phyloP scores from a whole-genome alignment of 2,329 filamentous ascomycete genomes.

The Pseudogymnoascus sp. region DNA sequence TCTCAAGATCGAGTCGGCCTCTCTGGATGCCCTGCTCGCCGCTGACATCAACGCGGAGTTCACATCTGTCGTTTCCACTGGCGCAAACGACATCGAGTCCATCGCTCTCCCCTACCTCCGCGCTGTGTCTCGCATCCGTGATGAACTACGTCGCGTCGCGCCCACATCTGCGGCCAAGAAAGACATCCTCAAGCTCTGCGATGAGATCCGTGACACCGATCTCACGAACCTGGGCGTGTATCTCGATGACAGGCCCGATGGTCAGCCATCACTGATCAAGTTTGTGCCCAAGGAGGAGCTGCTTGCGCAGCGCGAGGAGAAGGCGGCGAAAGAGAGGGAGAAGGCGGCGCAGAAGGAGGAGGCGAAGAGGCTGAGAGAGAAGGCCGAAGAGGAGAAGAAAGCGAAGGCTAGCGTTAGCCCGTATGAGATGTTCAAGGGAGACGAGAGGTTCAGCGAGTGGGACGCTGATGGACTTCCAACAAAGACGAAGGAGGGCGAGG shows the following conservation, averaged over 20 bases:
- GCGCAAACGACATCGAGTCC: slow-evolving; percentile 44
- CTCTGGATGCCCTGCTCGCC: slow-evolving; percentile 37
- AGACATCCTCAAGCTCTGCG: slow-evolving; percentile 67
- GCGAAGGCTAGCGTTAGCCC: slow-evolving; percentile 51
- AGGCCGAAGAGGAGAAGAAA: slow-evolving; percentile 45
- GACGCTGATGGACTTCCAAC: slow-evolving; percentile 75
- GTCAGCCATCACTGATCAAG: slow-evolving; percentile 64
- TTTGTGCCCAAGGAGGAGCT: slow-evolving; percentile 51
- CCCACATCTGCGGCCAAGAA: slow-evolving; percentile 51
- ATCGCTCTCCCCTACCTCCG: slow-evolving; percentile 49
- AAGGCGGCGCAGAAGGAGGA: slow-evolving; percentile 52
- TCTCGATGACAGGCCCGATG: slow-evolving; percentile 69
- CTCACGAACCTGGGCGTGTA: slow-evolving; percentile 80
- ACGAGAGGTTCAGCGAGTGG: slow-evolving; percentile 64
- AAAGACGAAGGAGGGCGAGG: slow-evolving; percentile 67
- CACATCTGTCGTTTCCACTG: slow-evolving; percentile 36
- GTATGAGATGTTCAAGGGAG: slow-evolving; percentile 48
- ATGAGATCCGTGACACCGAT: slow-evolving; percentile 70
- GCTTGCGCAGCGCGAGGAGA: slow-evolving; percentile 51
- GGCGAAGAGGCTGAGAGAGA: slow-evolving; percentile 39
- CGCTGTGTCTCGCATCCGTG: slow-evolving; percentile 48
- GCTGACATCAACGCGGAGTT: slow-evolving; percentile 42
- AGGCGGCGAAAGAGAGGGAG: slow-evolving; percentile 54
- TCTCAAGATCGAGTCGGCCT: slow-evolving; percentile 41
- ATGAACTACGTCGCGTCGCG: slow-evolving; percentile 53